These are phyloP conservation scores for Macrocystidia cucumis DNA, from an alignment of 1,284 basidiomycete genomes.

Conservation along the genomic window DNA sequence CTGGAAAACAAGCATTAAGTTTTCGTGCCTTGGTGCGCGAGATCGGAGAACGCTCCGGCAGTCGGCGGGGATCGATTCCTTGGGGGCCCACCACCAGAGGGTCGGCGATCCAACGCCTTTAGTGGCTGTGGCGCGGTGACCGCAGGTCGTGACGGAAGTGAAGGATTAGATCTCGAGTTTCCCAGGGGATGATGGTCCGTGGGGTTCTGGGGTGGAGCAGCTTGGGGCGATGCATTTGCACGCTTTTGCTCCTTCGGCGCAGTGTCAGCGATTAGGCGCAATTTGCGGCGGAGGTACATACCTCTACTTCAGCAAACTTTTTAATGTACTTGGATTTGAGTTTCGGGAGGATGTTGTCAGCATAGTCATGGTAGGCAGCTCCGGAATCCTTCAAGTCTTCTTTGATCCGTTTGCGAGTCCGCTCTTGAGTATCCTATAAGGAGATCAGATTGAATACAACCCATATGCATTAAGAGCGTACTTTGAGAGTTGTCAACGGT, in stretches of 20 bases:
- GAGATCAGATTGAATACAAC: slow-evolving; percentile 4
- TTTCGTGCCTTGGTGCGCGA: slow-evolving; percentile 64
- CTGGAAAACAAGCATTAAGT: slow-evolving; percentile 2
- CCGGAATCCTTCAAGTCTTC: slow-evolving; percentile 79
- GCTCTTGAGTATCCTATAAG: slow-evolving; percentile 74
- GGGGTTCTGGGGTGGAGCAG: slow-evolving; percentile 17
- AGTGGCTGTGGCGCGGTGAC: slow-evolving; percentile 66
- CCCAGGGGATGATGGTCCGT: slow-evolving; percentile 19
- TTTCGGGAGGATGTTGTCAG: slow-evolving; percentile 67
- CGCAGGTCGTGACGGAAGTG: slow-evolving; percentile 27
- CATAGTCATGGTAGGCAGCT: slow-evolving; percentile 69
- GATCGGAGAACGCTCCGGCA: slow-evolving; percentile 62
- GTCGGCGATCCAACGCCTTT: slow-evolving; percentile 61
- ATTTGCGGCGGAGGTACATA: slow-evolving; percentile 19
- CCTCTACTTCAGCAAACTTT: slow-evolving; percentile 82
- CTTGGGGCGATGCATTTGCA: slow-evolving; percentile 29
- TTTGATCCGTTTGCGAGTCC: slow-evolving; percentile 83
- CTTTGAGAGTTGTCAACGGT: slow-evolving; percentile 62
- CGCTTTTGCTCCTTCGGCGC: slow-evolving; percentile 52
- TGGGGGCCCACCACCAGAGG: slow-evolving; percentile 50
- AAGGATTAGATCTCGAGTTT: slow-evolving; percentile 24
- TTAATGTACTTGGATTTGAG: slow-evolving; percentile 71
- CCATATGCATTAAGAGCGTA: slow-evolving; percentile 18
- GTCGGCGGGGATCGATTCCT: slow-evolving; percentile 68
- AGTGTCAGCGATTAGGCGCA: slow-evolving; percentile 3